Base-by-base conservation (phyloP, 441 rosid species). In the Pelargonium myrrhifolium region DNA sequence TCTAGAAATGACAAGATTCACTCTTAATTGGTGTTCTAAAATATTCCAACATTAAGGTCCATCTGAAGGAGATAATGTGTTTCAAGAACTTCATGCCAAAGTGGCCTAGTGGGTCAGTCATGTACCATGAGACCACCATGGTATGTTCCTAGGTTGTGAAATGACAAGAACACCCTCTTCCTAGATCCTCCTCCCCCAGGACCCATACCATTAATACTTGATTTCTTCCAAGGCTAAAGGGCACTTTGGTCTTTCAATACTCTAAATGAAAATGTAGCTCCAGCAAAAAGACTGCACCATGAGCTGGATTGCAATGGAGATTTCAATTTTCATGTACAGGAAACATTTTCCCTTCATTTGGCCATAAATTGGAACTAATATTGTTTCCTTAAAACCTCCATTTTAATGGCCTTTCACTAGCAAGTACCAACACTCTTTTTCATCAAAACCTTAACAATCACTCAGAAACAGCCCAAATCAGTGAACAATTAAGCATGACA, bases 61-160 rank as follows among this genome's bases (percentile, higher is more conserved):
- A 22, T 56, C n/a, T 56, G 21, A 56, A 56, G 62, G 11, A 21
- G 31, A 24, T 21, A 56, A 56, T 56, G 14, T 9, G 31, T 56
- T 56, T 11, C 9, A 56, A 55, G 12, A 55, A 21, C 62, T 56
- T 5, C 22, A 56, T 56, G 60, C 37, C 6, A 31, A n/a, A 51
- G n/a, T n/a, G 22, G 58, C 6, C 17, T 26, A 56, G 6, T 56
- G 28, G 28, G 28, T 12, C 61, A 21, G 14, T 55, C 8, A 55
- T 55, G 26, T 24, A 56, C 61, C 61, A 56, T 18, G 61, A 56
- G 28, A 56, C 61, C 61, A 20, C 28, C 11, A 56, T 56, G 61
- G 21, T 20, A 20, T 56, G 10, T 56, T 53, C 20, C 20, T 7
- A 18, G 7, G 22, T 53, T 2, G 59, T 53, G 59, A 35, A 21